A percentile compares a stretch with the other conserved stretches of the same genome.
These are phyloP conservation scores for Plasmodium malariae DNA, from an alignment of 169 alveolate genomes.

Conservation along the genomic window DNA sequence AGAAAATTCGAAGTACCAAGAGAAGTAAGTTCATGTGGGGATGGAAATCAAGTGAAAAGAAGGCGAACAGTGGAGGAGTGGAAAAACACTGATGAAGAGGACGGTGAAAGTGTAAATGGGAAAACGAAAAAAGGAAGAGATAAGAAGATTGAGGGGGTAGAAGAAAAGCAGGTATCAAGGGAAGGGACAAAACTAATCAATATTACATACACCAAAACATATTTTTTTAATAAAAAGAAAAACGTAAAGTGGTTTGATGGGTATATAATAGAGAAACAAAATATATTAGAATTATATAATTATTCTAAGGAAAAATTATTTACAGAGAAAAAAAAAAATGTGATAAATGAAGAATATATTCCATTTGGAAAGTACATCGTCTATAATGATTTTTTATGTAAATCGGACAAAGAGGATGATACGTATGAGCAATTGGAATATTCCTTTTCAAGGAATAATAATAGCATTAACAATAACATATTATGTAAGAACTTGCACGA, in stretches of 20 bases:
- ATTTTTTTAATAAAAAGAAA: conserved; percentile 26
- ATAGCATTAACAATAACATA: background rate
- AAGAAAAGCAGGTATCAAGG: no score
- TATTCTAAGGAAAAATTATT: conserved; percentile 1
- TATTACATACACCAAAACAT: conserved; percentile 25
- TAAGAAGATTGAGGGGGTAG: background rate
- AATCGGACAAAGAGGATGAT: background rate
- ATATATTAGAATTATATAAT: conserved; percentile 28
- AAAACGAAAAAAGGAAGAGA: background rate
- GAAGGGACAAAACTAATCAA: background rate
- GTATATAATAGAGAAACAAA: conserved; percentile 4
- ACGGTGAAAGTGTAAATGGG: background rate
- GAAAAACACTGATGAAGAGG: background rate
- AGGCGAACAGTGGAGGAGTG: background rate
- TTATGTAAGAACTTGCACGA: background rate
- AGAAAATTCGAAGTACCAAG: conserved; percentile 47
- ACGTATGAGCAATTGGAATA: background rate
- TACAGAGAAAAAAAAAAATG: conserved; percentile 2
- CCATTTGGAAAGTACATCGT: conserved; percentile 51
- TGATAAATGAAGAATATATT: conserved; percentile 26
- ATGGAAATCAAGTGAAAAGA: background rate
- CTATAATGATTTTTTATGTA: conserved; percentile 14
- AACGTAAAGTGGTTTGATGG: conserved; percentile 64
- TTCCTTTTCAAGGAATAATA: background rate
- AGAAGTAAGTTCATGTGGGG: background rate